phyloP scores from a whole-genome alignment of 1,284 basidiomycete genomes.

The Ganoderma boninense region DNA sequence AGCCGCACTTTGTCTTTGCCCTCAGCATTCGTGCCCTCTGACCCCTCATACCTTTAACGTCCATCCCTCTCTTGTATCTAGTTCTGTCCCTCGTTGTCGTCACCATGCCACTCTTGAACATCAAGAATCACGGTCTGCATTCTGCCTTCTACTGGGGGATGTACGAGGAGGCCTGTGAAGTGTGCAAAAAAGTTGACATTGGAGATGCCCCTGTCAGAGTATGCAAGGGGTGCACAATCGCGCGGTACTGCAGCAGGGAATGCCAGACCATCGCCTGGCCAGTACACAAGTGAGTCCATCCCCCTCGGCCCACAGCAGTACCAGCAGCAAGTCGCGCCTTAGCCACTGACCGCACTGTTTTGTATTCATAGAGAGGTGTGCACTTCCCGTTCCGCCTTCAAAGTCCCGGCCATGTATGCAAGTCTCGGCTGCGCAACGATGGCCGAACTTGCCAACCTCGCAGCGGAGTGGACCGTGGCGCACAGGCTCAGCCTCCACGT shows the following conservation, averaged over 20 bases:
- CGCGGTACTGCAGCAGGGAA: conserved; percentile 1
- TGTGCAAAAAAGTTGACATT: too few species aligned
- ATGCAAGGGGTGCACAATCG: not conserved
- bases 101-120: too few species aligned
- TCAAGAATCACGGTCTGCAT: too few species aligned
- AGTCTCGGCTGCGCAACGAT: not conserved
- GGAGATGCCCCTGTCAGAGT: not conserved
- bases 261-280: not conserved
- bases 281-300: not conserved
- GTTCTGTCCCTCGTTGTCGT: too few species aligned
- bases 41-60: too few species aligned
- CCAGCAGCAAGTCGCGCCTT: too few species aligned
- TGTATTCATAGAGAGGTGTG: not conserved
- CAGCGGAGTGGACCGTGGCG: not conserved
- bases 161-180: too few species aligned
- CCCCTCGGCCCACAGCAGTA: too few species aligned
- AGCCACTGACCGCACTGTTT: not conserved
- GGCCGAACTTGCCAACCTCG: not conserved
- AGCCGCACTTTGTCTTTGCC: not conserved
- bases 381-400: not conserved
- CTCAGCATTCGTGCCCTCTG: not conserved
- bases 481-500: not conserved
- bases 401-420: not conserved
- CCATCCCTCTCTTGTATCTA: too few species aligned
- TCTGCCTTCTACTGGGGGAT: too few species aligned